Evolutionary conservation across 352 stramenopile species (phyloP).

Genomic region (Globisporangium orthogonon): DNA sequence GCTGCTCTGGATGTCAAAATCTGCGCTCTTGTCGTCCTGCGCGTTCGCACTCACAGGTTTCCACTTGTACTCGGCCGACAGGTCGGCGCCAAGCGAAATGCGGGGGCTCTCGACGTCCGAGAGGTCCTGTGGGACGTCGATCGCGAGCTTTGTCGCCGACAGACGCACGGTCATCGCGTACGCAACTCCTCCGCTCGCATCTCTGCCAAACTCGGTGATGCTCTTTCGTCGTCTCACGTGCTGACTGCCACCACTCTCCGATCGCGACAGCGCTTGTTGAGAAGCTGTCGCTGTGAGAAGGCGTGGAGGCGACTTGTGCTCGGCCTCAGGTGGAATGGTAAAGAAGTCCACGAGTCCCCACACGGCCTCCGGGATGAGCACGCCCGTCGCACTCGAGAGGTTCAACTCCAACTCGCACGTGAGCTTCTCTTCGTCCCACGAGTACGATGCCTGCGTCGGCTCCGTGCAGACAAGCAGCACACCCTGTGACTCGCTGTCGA

Average conservation of each 20-base stretch:
- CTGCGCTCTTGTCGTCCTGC: constrained; percentile 11
- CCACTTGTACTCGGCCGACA: constrained; percentile 46
- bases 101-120: constrained; percentile 30
- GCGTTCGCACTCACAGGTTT: constrained; percentile 21
- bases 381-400: constrained; percentile 42
- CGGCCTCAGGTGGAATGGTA: constrained; percentile 22
- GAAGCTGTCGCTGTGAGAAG: background rate
- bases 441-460: constrained; percentile 42
- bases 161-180: constrained; percentile 43
- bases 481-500: constrained; percentile 9
- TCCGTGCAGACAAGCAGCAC: constrained; percentile 35
- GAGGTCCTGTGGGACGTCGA: constrained; percentile 53
- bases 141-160: constrained; percentile 34
- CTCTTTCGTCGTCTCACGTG: constrained; percentile 28
- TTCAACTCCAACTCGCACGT: constrained; percentile 44
- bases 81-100: constrained; percentile 51
- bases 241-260: background rate
- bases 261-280: background rate
- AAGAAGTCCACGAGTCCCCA: constrained; percentile 52
- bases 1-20: constrained; percentile 71
- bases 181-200: constrained; percentile 31
- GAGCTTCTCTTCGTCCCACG: constrained; percentile 41
- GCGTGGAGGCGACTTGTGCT: background rate
- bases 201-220: constrained; percentile 44
- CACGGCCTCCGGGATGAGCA: constrained; percentile 43